phyloP scores from a whole-genome alignment of 2,329 filamentous ascomycete genomes.

The Exophiala calicioides region DNA sequence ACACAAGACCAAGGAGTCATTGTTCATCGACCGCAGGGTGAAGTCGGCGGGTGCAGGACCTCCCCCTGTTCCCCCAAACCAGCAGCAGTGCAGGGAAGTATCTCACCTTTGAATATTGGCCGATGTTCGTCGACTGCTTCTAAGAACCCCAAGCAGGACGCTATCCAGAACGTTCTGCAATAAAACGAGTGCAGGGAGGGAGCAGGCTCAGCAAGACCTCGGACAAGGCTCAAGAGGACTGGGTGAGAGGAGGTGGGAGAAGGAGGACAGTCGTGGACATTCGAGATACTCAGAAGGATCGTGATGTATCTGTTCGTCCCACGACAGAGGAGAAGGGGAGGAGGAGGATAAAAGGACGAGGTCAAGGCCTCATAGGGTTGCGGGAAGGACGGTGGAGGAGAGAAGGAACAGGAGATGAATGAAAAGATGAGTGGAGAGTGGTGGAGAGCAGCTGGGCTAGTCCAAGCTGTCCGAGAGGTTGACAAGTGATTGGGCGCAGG shows the following conservation, averaged over 20 bases:
- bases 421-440: constrained; percentile 23
- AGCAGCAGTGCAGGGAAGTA: neutral
- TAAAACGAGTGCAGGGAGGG: constrained; percentile 25
- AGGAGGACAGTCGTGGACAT: constrained; percentile 29
- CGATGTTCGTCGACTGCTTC: no score
- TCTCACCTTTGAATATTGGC: constrained; percentile 1
- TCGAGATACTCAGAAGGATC: constrained; percentile 26
- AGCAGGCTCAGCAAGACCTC: constrained; percentile 15
- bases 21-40: neutral
- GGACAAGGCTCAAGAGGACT: constrained; percentile 23
- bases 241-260: constrained; percentile 17
- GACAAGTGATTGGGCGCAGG: constrained; percentile 25
- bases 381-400: constrained; percentile 19
- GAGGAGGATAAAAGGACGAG: constrained; percentile 25
- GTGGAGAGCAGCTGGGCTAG: no score
- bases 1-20: no score
- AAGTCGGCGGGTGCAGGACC: neutral
- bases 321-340: constrained; percentile 25
- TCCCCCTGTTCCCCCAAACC: neutral
- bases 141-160: constrained; percentile 22
- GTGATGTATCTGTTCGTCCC: constrained; percentile 29
- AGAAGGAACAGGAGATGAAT: constrained; percentile 24
- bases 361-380: constrained; percentile 24
- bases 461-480: constrained; percentile 26
- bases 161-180: constrained; percentile 29